Conservation (phyloP, 345 rosid genomes). For the Euphorbia lathyris region DNA sequence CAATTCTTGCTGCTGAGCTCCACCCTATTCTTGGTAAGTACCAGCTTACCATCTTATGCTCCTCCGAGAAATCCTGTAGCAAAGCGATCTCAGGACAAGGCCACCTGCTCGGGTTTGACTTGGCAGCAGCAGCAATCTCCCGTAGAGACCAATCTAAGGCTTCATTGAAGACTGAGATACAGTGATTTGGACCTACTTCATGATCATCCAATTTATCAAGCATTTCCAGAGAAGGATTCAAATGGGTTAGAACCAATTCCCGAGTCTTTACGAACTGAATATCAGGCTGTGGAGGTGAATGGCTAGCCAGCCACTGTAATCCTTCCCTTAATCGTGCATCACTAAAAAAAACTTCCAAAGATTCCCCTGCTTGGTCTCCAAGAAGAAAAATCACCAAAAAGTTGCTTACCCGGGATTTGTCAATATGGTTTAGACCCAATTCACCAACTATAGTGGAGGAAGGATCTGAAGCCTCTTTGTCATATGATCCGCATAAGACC, state of each 20-base stretch:
- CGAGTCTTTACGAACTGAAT: slow-evolving; percentile 48
- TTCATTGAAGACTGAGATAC: slow-evolving; percentile 73
- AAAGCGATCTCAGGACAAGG: slow-evolving; percentile 73
- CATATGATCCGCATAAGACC: slow-evolving; percentile 48
- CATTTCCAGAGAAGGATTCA: slow-evolving; percentile 45
- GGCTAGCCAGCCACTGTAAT: slow-evolving; percentile 74
- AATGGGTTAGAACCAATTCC: slow-evolving; percentile 53
- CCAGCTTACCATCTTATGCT: slow-evolving; percentile 36
- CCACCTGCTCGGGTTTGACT: slow-evolving; percentile 59
- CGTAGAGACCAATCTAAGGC: slow-evolving; percentile 56
- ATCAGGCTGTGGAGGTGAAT: slow-evolving; percentile 68
- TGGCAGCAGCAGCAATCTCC: slow-evolving; percentile 57
- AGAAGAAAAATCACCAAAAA: slow-evolving; percentile 54
- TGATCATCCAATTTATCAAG: slow-evolving; percentile 42
- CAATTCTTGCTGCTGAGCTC: slow-evolving; percentile 53
- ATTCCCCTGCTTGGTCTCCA: slow-evolving; percentile 37
- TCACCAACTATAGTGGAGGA: slow-evolving; percentile 37
- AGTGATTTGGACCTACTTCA: slow-evolving; percentile 57
- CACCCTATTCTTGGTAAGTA: slow-evolving; percentile 66
- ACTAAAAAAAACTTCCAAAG: slow-evolving; percentile 58
- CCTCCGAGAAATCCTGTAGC: slow-evolving; percentile 42
- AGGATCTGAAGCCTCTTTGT: slow-evolving; percentile 39
- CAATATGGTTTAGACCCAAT: slow-evolving; percentile 60
- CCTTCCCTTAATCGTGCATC: slow-evolving; percentile 67
- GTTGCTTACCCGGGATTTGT: slow-evolving; percentile 57